Evolutionary conservation across 2,329 filamentous ascomycete genomes (phyloP), one percentile per base, ranked within the genome.

Genomic region (Cytospora chrysosperma): DNA sequence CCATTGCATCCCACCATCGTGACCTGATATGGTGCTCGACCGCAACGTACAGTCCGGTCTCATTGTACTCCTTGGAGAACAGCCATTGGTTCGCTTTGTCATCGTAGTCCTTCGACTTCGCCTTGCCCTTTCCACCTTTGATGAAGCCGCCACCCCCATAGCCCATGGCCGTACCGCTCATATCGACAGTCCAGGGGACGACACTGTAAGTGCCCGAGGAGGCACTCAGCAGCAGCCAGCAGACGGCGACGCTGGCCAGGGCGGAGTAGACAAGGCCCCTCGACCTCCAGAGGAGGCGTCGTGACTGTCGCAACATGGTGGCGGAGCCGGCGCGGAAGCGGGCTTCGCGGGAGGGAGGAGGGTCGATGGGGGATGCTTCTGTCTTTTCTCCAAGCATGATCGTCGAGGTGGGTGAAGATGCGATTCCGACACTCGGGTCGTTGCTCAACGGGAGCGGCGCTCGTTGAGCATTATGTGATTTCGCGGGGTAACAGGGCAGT

Each of bases 211-310:
- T 70, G 12, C 72, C 69, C 17, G 69, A 65, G 17, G 76, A 73
- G 24, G 72, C 73, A 65, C 75, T 76, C 62, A 80, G 75, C 24
- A 81, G 66, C 51, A 81, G 67, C 68, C 77, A 79, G 68, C 81
- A 82, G 37, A 79, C 73, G n/a, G 76, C 73, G 24, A 77, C 67
- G 40, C 75, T 69, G 32, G 76, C 76, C 26, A 81, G 63, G 34
- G 72, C 72, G 27, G 81, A 70, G 40, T 81, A 67, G 12, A 82
- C 67, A 32, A 82, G 67, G 47, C 76, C 73, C 69, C 75, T 78
- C 60, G 79, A 77, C 64, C 79, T 66, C 64, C 64, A 66, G 50
- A 66, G 64, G 64, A 66, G 64, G 61, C 64, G 64, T 15, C 64
- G 61, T 30, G 64, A 66, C 17, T 68, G 68, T 58, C 68, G 67